Evolutionary conservation across 352 stramenopile species (phyloP).

Genomic region (Pythium aquatile): DNA sequence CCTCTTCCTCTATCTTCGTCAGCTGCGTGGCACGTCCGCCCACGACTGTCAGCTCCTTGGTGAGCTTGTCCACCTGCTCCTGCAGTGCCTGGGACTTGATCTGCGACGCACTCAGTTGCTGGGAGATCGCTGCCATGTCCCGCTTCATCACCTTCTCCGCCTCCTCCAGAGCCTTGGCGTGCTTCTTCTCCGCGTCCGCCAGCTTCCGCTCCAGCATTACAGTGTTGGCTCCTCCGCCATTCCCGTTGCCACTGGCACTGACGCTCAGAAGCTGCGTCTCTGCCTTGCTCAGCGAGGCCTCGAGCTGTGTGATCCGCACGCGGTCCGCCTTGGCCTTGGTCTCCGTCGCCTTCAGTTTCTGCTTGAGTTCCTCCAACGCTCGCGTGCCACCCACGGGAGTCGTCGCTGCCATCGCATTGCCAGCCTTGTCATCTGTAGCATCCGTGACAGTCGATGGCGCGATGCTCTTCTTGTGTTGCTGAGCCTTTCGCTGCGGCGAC

Average conservation of each 20-base stretch:
- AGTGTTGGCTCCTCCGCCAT: conserved; percentile 19
- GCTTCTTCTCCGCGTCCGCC: conserved; percentile 77
- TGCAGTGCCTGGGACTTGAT: conserved; percentile 39
- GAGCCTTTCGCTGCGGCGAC: conserved; percentile 19
- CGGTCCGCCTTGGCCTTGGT: conserved; percentile 60
- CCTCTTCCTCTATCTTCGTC: conserved; percentile 60
- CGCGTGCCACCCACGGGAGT: conserved; percentile 14
- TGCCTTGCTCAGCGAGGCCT: conserved; percentile 54
- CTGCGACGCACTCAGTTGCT: conserved; percentile 57
- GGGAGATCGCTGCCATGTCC: conserved; percentile 41
- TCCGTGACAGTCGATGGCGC: conserved; percentile 4
- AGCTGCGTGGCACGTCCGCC: conserved; percentile 56
- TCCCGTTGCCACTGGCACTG: conserved; percentile 12
- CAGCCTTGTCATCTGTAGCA: not conserved
- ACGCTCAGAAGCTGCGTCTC: conserved; percentile 33
- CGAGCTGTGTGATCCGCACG: conserved; percentile 78
- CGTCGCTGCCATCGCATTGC: conserved; percentile 1
- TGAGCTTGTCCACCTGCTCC: conserved; percentile 44
- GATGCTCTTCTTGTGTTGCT: conserved; percentile 25
- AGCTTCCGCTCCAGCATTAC: conserved; percentile 54
- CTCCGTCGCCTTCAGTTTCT: conserved; percentile 76
- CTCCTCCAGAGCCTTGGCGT: conserved; percentile 69
- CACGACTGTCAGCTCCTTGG: conserved; percentile 44
- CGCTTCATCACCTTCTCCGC: conserved; percentile 52
- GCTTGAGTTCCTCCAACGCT: conserved; percentile 57